Percentiles rank a stretch among this genome's conserved stretches.
Conservation (phyloP, 2,329 filamentous ascomycete species). For the Acrocalymma vagum region DNA sequence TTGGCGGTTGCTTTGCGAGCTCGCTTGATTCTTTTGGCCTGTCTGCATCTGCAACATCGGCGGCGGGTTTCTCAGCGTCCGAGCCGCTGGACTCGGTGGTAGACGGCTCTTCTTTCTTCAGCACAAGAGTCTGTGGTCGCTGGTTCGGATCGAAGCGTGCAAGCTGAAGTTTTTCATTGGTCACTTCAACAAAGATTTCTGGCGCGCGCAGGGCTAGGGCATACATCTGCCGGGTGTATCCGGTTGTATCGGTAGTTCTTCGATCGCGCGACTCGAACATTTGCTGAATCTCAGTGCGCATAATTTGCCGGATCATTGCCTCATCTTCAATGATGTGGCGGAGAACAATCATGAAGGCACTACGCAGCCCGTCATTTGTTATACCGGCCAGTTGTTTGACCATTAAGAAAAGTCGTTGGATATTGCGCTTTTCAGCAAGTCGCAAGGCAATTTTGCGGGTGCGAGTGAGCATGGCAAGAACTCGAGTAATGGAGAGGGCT, state of each 20-base stretch:
- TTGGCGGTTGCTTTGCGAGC: slow-evolving; percentile 47
- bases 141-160: slow-evolving; percentile 67
- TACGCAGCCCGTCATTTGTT: slow-evolving; percentile 77
- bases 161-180: slow-evolving; percentile 84
- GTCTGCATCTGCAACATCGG: slow-evolving; percentile 44
- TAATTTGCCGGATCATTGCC: slow-evolving; percentile 87
- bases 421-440: slow-evolving; percentile 86
- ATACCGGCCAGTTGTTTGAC: slow-evolving; percentile 87
- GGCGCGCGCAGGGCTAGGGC: slow-evolving; percentile 83
- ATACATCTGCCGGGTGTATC: slow-evolving; percentile 79
- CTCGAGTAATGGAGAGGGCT: slow-evolving; percentile 81
- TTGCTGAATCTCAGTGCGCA: slow-evolving; percentile 86
- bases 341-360: slow-evolving; percentile 83
- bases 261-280: slow-evolving; percentile 68
- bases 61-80: no score
- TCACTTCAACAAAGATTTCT: slow-evolving; percentile 85
- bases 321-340: slow-evolving; percentile 96
- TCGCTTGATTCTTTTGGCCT: slow-evolving; percentile 45
- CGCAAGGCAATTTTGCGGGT: slow-evolving; percentile 76
- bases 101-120: slow-evolving; percentile 59
- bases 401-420: slow-evolving; percentile 93
- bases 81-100: slow-evolving; percentile 20
- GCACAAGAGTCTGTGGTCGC: slow-evolving; percentile 60
- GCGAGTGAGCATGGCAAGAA: slow-evolving; percentile 88
- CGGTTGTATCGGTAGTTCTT: slow-evolving; percentile 70